Evolutionary conservation across 2,329 filamentous ascomycete species (phyloP), one percentile per base, ranked within the genome.

Genomic region (Bertia moriformis): DNA sequence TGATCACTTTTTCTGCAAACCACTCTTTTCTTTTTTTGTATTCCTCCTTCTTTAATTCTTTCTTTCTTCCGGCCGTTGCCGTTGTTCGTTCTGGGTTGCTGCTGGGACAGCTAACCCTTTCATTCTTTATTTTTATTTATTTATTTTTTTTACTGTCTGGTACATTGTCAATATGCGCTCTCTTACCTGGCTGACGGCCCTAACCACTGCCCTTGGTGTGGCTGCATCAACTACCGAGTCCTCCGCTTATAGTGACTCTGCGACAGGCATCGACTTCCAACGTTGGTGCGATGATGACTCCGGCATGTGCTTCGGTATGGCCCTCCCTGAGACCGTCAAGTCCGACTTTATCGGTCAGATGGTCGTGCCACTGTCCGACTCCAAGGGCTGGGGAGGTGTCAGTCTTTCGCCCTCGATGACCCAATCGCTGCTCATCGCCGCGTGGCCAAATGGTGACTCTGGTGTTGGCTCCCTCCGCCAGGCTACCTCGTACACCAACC

Each of bases 271-370:
- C 42, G 53, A 56, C 4, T 69, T 64, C 44, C 52, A 60, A 38
- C 51, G 51, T 4, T 61, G 55, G 39, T 43, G 42, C 3, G 48
- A 57, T 19, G 46, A 56, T 18, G 46, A 46, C 37, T 54, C 58
- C 4, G 61, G 60, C 18, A 71, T 57, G 48, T 57, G 49, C 18
- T 65, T 71, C 40, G 68, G 67, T 47, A 57, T 74, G 29, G 67
- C 65, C 1, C 49, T 72, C 2, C 69, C 70, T 1, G 57, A 67
- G 43, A 62, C 54, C 10, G 52, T 63, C 13, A 59, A 52, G 1
- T 61, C 60, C 10, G 71, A 75, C 50, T 64, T 74, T 45, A 70
- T 75, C 42, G 66, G 63, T 4, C 66, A 73, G 48, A 58, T 76
- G 35, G 61, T 70, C 2, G 51, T 52, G 1, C 61, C 61, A 1